phyloP scores from a whole-genome alignment of 306 rosid genomes.

The Senna tora region DNA sequence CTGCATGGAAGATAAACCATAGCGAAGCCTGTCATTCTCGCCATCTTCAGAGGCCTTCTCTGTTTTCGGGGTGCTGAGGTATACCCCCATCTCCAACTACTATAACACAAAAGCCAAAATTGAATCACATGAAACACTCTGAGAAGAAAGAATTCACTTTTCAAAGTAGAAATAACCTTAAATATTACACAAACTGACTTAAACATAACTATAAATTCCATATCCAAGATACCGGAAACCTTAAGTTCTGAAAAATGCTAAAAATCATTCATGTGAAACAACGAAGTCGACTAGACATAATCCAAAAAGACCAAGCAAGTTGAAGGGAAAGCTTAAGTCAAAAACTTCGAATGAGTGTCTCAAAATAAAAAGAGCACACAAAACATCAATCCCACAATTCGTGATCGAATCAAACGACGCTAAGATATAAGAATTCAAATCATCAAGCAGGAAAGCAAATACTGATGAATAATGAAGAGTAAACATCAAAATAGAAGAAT shows the following conservation, averaged over 20 bases:
- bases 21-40: slow-evolving; percentile 72
- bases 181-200: neutral
- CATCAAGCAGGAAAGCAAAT: neutral
- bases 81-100: slow-evolving; percentile 75
- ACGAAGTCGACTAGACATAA: neutral
- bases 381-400: neutral
- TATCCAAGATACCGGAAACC: neutral
- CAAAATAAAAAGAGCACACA: neutral
- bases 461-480: neutral
- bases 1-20: slow-evolving; percentile 90
- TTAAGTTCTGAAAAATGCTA: neutral
- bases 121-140: slow-evolving; percentile 17
- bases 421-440: neutral
- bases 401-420: neutral
- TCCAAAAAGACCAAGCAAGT: neutral
- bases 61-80: slow-evolving; percentile 86
- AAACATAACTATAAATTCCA: slow-evolving; percentile 35
- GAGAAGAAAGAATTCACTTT: neutral
- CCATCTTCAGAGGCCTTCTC: slow-evolving; percentile 92
- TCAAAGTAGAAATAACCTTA: slow-evolving; percentile 1
- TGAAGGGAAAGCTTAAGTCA: neutral
- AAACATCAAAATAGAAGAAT: neutral
- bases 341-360: neutral
- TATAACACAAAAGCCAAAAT: slow-evolving; percentile 22
- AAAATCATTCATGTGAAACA: neutral